A percentile compares a stretch with the other conserved stretches of the same genome.
Conservation (phyloP, 164 flowering plant species). For the Echeveria elegans region DNA sequence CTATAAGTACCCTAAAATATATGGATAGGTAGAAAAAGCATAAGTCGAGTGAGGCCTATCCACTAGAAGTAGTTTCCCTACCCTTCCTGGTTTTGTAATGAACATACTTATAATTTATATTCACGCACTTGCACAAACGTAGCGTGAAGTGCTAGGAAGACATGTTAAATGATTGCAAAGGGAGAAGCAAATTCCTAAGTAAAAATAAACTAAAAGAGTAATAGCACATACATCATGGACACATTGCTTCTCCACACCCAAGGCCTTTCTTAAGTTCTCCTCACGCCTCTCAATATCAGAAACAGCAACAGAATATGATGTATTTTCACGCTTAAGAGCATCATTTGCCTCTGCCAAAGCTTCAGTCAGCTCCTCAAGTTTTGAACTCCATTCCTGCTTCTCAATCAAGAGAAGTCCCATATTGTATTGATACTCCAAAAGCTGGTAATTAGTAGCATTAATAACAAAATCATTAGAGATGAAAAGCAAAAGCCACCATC, state of each 20-base stretch:
- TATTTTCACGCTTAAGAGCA: slow-evolving; percentile 59
- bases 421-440: slow-evolving; percentile 80
- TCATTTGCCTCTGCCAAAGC: slow-evolving; percentile 53
- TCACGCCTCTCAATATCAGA: slow-evolving; percentile 73
- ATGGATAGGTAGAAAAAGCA: background rate
- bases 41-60: background rate
- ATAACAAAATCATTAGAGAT: background rate
- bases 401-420: slow-evolving; percentile 96
- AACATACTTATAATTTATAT: too few relatives aligned
- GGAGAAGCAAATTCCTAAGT: background rate
- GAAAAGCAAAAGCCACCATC: background rate
- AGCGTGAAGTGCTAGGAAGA: background rate
- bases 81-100: background rate
- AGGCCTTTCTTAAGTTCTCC: slow-evolving; percentile 66
- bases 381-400: slow-evolving; percentile 73
- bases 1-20: background rate
- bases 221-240: slow-evolving; percentile 57
- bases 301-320: slow-evolving; percentile 53
- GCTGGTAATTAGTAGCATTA: slow-evolving; percentile 31
- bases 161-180: background rate
- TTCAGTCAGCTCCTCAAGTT: slow-evolving; percentile 49
- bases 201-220: background rate
- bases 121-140: too few relatives aligned
- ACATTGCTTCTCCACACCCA: slow-evolving; percentile 78
- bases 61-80: background rate